Evolutionary conservation across 257 asterid genomes (phyloP).

Genomic region (Rubia yunnanensis): DNA sequence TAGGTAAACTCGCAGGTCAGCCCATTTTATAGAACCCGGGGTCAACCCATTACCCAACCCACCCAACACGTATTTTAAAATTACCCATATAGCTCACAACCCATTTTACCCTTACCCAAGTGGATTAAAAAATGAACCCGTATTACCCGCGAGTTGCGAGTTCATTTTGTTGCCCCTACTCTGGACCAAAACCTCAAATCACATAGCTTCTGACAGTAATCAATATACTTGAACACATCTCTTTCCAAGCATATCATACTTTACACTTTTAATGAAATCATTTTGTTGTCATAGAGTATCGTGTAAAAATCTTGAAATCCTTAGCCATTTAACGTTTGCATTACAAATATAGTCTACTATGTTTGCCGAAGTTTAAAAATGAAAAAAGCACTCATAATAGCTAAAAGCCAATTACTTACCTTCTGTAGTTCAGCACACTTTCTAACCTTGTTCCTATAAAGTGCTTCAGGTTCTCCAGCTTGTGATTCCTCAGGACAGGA

Average conservation of each 20-base stretch:
- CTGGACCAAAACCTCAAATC: not conserved
- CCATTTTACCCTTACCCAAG: not conserved
- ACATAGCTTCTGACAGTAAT: not conserved
- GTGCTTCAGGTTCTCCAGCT: slow-evolving; percentile 85
- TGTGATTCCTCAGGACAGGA: slow-evolving; percentile 84
- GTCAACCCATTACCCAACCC: too few relatives aligned
- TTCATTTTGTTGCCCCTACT: too few relatives aligned
- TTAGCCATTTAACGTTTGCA: not conserved
- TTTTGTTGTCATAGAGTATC: not conserved
- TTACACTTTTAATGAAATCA: not conserved
- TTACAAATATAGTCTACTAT: not conserved
- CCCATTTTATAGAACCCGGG: too few relatives aligned
- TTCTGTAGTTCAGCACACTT: slow-evolving; percentile 57
- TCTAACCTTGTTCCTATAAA: slow-evolving; percentile 63
- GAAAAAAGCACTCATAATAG: not conserved
- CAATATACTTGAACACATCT: not conserved
- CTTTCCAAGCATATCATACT: not conserved
- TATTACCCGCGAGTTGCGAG: too few relatives aligned
- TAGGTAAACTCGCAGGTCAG: too few relatives aligned
- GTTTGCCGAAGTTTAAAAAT: not conserved
- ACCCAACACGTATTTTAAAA: not conserved
- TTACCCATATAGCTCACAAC: not conserved
- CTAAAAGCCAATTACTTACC: slow-evolving; percentile 28
- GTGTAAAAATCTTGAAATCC: not conserved
- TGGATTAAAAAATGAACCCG: too few relatives aligned